Conservation (phyloP, 208 protist genomes). For the Trypanosomatidae sp. region DNA sequence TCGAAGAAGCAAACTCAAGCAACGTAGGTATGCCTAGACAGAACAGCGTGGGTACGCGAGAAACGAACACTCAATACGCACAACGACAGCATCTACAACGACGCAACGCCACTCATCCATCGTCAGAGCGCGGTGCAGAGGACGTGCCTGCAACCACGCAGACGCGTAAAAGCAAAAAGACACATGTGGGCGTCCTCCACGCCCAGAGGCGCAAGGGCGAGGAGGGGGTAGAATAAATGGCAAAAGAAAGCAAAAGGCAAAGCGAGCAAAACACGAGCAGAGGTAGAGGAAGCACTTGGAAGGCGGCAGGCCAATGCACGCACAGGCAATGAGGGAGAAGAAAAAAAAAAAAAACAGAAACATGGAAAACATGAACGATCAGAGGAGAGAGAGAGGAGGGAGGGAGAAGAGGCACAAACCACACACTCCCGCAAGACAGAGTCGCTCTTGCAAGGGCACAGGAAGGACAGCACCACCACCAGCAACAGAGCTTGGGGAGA, state of each 20-base stretch:
- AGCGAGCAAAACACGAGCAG: background rate
- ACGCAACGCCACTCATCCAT: background rate
- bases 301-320: background rate
- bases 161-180: background rate
- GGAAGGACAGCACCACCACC: background rate
- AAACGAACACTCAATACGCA: background rate
- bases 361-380: background rate
- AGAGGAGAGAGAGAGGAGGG: background rate
- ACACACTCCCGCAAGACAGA: background rate
- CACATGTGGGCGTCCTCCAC: background rate
- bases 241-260: background rate
- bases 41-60: background rate
- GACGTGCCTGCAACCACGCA: background rate
- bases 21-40: background rate
- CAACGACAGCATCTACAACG: background rate
- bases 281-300: background rate
- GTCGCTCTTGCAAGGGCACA: background rate
- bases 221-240: background rate
- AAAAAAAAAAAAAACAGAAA: conserved; percentile 6
- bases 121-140: background rate
- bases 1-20: background rate
- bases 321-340: background rate
- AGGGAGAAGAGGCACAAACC: background rate
- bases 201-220: background rate
- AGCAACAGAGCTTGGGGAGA: background rate